Base-by-base conservation (phyloP, 768 basidiomycete species). In the Collybia nuda region DNA sequence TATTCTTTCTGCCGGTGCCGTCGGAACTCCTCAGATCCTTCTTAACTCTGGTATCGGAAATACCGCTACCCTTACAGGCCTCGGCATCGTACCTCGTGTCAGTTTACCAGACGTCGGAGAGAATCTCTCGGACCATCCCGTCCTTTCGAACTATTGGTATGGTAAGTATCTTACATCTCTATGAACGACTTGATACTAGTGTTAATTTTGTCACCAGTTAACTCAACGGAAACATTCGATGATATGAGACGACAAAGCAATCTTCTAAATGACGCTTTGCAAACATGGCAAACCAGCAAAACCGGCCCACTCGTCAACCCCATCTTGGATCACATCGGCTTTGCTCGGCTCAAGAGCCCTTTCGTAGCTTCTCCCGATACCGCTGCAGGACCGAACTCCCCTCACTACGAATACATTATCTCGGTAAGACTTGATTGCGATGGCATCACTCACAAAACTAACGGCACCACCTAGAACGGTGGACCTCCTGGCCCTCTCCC, bases 31-130 rank as follows among this genome's bases (percentile, higher is more conserved):
- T 8, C 56, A 57, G 23, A 58, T 71, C 21, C 59, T 71, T 11
- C 39, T 68, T 29, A 61, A 64, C 28, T 70, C 67, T 19, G 69
- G 69, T 15, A 72, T 73, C 48, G 71, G 71, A 8, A 51, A 64
- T 36, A n/a, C 47, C 2, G 43, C 41, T 6, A 36, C 48, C 19
- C 57, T 70, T 1, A 40, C 48, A 9, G 35, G 50, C 5, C 2
- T 67, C 2, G 62, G 61, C 9, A 47, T 66, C 28, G 18, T 51
- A 35, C 49, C 68, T 8, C 35, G 67, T 8, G 48, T 73, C 3
- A 23, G 70, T 49, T 53, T 68, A 12, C 72, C 71, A 6, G 61
- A 61, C 37, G 73, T 76, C 2, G 74, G 74, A 14, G 60, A 65
- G 46, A 71, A 76, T 47, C 56, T 74, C 1, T 60, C 63, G 12